phyloP scores from a whole-genome alignment of 2,329 filamentous ascomycete genomes.

The Pseudogymnoascus sp. region DNA sequence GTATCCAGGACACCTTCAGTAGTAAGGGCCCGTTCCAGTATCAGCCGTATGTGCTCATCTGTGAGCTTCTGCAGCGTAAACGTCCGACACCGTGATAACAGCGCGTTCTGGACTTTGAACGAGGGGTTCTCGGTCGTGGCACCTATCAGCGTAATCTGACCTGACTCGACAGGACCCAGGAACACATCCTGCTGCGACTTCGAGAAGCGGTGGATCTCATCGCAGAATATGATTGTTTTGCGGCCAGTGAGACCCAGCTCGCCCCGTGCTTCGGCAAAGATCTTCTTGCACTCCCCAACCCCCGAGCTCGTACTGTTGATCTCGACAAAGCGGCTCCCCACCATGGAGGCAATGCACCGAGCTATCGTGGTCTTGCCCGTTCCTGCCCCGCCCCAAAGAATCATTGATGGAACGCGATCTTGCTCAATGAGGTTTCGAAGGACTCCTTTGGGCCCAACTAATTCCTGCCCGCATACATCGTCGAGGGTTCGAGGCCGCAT shows the following conservation, averaged over 20 bases:
- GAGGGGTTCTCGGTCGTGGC: conserved; percentile 96
- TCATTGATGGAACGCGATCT: conserved; percentile 85
- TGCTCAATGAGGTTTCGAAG: conserved; percentile 78
- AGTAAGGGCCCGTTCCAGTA: conserved; percentile 66
- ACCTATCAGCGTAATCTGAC: conserved; percentile 83
- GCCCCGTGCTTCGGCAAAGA: conserved; percentile 75
- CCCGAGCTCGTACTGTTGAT: conserved; percentile 89
- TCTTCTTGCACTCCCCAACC: conserved; percentile 83
- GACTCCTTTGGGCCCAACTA: conserved; percentile 78
- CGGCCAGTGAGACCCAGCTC: conserved; percentile 74
- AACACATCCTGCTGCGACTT: conserved; percentile 95
- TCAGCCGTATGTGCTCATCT: conserved; percentile 60
- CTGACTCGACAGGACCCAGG: conserved; percentile 81
- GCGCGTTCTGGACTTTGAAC: conserved; percentile 81
- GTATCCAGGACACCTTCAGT: conserved; percentile 45
- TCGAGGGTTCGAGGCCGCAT: conserved; percentile 82
- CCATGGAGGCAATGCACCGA: conserved; percentile 73
- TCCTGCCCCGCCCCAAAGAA: conserved; percentile 77
- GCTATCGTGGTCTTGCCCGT: conserved; percentile 90
- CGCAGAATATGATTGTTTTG: conserved; percentile 94
- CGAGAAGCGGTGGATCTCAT: conserved; percentile 68
- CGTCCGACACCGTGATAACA: conserved; percentile 81
- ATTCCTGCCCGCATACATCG: conserved; percentile 82
- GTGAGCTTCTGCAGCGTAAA: conserved; percentile 75
- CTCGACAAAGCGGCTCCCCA: conserved; percentile 82